These are phyloP conservation scores for Massariosphaeria phaeospora DNA, from an alignment of 495 filamentous ascomycete species.

Conservation along the genomic window DNA sequence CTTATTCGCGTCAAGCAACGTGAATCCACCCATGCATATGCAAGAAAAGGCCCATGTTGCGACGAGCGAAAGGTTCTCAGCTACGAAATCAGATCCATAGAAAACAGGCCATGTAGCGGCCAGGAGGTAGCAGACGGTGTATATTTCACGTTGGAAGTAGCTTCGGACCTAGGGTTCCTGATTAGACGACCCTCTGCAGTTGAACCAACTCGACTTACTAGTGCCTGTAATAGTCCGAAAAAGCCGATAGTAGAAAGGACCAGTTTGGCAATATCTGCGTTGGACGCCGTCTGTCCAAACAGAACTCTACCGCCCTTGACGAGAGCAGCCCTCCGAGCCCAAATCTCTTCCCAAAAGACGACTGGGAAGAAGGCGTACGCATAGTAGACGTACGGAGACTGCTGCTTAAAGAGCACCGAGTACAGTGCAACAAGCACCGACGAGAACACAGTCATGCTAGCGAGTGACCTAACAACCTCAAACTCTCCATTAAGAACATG, in stretches of 20 bases:
- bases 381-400: constrained; percentile 81
- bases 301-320: constrained; percentile 61
- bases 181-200: not conserved
- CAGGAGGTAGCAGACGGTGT: constrained; percentile 71
- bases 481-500: constrained; percentile 76
- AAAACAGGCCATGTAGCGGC: constrained; percentile 72
- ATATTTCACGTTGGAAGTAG: constrained; percentile 86
- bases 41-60: constrained; percentile 73
- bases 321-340: constrained; percentile 68
- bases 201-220: constrained; percentile 55
- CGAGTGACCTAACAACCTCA: constrained; percentile 57
- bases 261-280: constrained; percentile 51
- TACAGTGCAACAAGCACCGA: constrained; percentile 71
- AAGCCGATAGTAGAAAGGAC: constrained; percentile 60
- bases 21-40: constrained; percentile 81
- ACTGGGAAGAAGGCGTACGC: constrained; percentile 88
- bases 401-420: constrained; percentile 71
- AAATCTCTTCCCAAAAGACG: constrained; percentile 95
- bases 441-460: constrained; percentile 63
- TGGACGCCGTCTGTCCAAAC: constrained; percentile 60
- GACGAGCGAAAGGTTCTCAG: constrained; percentile 56
- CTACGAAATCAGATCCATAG: constrained; percentile 69
- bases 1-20: constrained; percentile 81
- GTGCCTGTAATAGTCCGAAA: constrained; percentile 68
- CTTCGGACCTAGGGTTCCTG: constrained; percentile 56